Evolutionary conservation across 2,329 filamentous ascomycete genomes (phyloP), one percentile per base, ranked within the genome.

Genomic region (Colletotrichum nymphaeae): DNA sequence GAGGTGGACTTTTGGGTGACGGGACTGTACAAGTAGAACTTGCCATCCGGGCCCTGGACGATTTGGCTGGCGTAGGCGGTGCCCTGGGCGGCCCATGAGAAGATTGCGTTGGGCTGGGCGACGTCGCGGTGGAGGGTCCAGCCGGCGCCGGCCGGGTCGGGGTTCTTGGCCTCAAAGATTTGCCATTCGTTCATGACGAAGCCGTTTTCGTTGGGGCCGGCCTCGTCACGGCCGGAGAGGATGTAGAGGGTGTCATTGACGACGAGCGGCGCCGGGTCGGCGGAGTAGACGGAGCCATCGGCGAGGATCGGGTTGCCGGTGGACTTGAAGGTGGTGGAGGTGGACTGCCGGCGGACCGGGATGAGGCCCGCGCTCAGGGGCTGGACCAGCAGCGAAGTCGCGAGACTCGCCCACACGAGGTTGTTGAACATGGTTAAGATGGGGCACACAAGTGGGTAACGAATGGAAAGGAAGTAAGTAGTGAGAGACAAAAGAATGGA

Each of bases 111-210:
- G 0, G 83, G 82, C 5, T 75, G 73, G 6, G 79, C 79, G 22
- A 83, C 73, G 32, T 78, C 74, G 6, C 76, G 77, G 24, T 83
- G 79, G 1, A 83, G 76, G 0, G 78, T 80, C 82, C 82, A 84
- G 5, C 78, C 63, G 11, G 77, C 78, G 24, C 80, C 80, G 6
- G 77, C 77, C 1, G 81, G 81, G 58, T 77, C 73, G 4, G 80
- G 79, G 35, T 76, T 76, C 5, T 74, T 73, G 6, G 78, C 77
- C 19, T 77, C 78, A n/a, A 82, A 80, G 19, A 84, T 74, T 53
- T 82, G 77, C 82, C 82, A 84, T 60, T 83, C 78, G 56, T 80
- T 81, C 77, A 84, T 84, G 69, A 78, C 74, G 63, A 83, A 84
- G 35, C 76, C 70, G 42, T 82, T 84, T 7, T 76, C 76, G 12